Evolutionary conservation across 148 eudicot species (phyloP), one percentile per base, ranked within the genome.

Genomic region (Gaultheria prostrata): DNA sequence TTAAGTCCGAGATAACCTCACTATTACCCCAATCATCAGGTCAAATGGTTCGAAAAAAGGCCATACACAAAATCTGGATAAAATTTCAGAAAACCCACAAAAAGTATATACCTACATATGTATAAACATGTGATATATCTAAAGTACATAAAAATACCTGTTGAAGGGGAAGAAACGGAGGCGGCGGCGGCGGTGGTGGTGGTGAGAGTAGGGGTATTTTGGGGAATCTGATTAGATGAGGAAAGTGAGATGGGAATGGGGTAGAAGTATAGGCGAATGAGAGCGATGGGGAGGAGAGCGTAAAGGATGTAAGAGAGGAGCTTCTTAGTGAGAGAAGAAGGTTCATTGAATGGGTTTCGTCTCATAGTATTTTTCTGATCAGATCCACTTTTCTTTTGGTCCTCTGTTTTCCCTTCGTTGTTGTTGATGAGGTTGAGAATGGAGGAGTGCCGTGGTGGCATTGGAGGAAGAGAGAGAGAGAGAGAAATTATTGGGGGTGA

Each of bases 241-340:
- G 32, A 75, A 54, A 75, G 78, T 69, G 89, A 83, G 11, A 83
- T 84, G 50, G 87, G 81, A 24, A 85, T 43, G 26, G 94, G 91
- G 80, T 85, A 87, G 24, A 92, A 83, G 76, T 88, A 94, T 6
- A 94, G 86, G 18, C 88, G 87, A 84, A 92, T 24, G 0, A 95
- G 71, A 75, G 89, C 89, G 32, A 95, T 67, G 26, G 94, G 88
- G 21, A 94, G 76, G 53, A 93, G 71, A 65, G 90, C 89, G 87
- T 86, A 92, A 4, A 92, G 46, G 3, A 85, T 51, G 82, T 86
- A 94, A 8, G 89, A 88, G 20, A 92, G 39, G 6, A 93, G 82
- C 78, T 92, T 95, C 82, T 61, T 97, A 4, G 82, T 79, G 32
- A 89, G 12, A 73, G 85, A 87, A 78, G 85, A 84, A 61, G 91